phyloP scores from a whole-genome alignment of 73 alveolate species.

The Paramecium sonneborni region DNA sequence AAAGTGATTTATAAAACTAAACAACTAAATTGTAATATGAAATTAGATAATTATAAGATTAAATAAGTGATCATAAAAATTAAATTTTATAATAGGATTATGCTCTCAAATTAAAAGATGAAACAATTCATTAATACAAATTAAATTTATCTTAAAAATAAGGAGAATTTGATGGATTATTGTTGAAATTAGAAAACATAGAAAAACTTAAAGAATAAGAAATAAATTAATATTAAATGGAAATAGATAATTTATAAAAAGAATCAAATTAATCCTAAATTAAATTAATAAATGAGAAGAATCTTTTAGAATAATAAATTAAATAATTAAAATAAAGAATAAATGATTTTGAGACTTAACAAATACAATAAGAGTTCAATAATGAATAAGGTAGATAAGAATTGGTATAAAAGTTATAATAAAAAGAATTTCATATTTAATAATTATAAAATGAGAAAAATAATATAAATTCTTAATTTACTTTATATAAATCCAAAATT shows the following conservation, averaged over 20 bases:
- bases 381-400: neutral
- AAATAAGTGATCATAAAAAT: neutral
- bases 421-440: neutral
- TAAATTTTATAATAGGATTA: neutral
- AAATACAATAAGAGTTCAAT: neutral
- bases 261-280: neutral
- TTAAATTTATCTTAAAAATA: neutral
- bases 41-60: neutral
- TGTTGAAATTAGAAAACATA: neutral
- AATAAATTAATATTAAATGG: neutral
- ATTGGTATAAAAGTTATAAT: neutral
- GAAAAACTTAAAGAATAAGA: neutral
- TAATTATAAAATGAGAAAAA: neutral
- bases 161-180: neutral
- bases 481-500: neutral
- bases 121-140: neutral
- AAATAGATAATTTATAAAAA: neutral
- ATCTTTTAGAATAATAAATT: neutral
- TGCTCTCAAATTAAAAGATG: neutral
- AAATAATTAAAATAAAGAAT: neutral
- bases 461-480: neutral
- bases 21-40: neutral
- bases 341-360: constrained; percentile 1
- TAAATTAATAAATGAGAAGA: neutral
- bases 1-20: neutral